Base-by-base conservation (phyloP, 805 yeast genomes). In the Yarrowia osloensis region DNA sequence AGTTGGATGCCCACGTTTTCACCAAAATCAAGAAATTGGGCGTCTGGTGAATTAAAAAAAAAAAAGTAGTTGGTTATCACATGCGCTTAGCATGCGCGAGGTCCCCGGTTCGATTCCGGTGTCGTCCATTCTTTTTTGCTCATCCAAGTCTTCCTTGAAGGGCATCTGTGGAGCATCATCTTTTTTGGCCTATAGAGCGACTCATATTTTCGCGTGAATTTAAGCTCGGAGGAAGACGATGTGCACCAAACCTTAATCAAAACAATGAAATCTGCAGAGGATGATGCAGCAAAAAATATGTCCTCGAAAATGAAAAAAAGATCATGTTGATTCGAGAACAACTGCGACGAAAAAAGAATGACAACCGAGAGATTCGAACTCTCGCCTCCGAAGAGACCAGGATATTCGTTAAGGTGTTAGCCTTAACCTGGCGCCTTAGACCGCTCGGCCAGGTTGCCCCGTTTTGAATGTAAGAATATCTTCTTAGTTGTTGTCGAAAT, bases 381-480 rank as follows among this genome's bases (percentile, higher is more conserved):
- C 61, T 54, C 61, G 61, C 61, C 61, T 54, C 61, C 61, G 61
- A 54, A 54, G 61, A 54, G 61, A 54, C 61, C 61, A 54, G 61
- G 61, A 54, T 54, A 54, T 54, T 54, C 28, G 61, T 54, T 54
- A 54, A 54, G 61, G 61, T 22, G 29, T 35, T 54, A 57, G 40
- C 65, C 65, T 59, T 59, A 59, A 59, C 65, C 65, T 59, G 65
- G 65, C 65, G 65, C 65, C 65, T 59, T 59, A 59, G 65, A 59
- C 65, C 65, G 52, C 65, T 59, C 65, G 65, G 65, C 65, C 65
- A 59, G 62, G 62, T 55, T 55, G 46, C 62, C 62, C 17, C n/a
- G n/a, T n/a, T n/a, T n/a, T n/a, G n/a, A n/a, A n/a, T n/a, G n/a
- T n/a, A n/a, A n/a, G n/a, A n/a, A n/a, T n/a, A n/a, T n/a, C n/a